Evolutionary conservation across 441 rosid genomes (phyloP), one percentile per base, ranked within the genome.

Genomic region (Erodium moschatum): DNA sequence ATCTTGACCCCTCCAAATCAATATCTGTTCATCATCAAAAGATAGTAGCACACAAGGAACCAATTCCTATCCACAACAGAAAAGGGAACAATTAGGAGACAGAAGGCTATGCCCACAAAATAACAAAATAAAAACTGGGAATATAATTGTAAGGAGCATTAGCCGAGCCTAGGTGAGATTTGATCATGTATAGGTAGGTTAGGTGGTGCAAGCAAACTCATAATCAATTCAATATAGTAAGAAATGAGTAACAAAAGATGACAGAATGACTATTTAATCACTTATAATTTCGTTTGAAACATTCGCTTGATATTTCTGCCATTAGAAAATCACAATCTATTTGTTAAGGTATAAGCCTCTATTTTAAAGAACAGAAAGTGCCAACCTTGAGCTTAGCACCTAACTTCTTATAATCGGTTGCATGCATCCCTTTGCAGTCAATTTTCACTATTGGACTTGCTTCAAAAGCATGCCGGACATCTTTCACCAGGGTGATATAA

Each of bases 361-460:
- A 38, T 38, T 38, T 48, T 2, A 71, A 68, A 62, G 70, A 56
- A 67, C 6, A 58, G 19, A 61, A 69, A 67, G 54, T 20, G 60
- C 67, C 27, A 62, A 87, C 98, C 98, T 86, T 92, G 71, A 92
- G 97, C 80, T 89, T 92, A 67, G 98, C 96, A 71, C 97, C 97
- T 69, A 92, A 74, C 75, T 90, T 92, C 85, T 90, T 92, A 83
- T 90, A 88, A 70, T 92, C 97, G 70, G 87, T 85, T 48, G 92
- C 85, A 65, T 90, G 83, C 90, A 92, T 72, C 35, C 91, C 98
- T 70, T 72, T 69, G 84, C 97, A 90, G 67, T 92, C 82, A 10
- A 92, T 74, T 90, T 85, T 92, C 80, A 82, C 98, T 80, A 92
- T 79, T 5, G 79, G 75, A 82, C 96, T 82, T 79, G 84, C 88